Conservation (phyloP, 306 rosid genomes). For the Acacia crassicarpa region DNA sequence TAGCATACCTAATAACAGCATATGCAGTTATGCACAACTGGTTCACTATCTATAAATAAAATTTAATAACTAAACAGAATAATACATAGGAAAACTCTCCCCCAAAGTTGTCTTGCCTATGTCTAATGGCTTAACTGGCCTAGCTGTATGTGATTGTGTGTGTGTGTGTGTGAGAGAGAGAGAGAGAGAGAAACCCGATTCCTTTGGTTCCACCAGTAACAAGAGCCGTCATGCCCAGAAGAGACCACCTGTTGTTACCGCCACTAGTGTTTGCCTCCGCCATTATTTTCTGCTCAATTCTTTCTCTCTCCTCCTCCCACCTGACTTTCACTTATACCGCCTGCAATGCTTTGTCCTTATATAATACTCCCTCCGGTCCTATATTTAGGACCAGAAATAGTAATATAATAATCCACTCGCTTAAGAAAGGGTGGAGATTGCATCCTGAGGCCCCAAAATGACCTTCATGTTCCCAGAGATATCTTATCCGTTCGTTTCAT, state of each 20-base stretch:
- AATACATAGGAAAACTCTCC: too few species aligned
- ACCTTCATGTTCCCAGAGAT: neutral
- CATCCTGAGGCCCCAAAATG: neutral
- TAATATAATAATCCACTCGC: neutral
- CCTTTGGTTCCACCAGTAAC: conserved; percentile 54
- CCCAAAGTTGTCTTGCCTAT: too few species aligned
- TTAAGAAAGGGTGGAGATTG: neutral
- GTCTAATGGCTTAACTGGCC: too few species aligned
- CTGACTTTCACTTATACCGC: neutral
- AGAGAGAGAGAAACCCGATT: conserved; percentile 34
- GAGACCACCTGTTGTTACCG: conserved; percentile 36
- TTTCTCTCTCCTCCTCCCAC: neutral
- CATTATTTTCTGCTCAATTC: neutral
- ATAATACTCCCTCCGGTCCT: neutral
- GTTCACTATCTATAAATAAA: neutral
- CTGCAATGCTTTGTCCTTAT: neutral
- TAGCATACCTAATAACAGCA: neutral
- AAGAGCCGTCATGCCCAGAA: conserved; percentile 48
- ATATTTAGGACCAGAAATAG: too few species aligned
- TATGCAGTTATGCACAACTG: neutral
- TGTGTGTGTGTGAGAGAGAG: neutral
- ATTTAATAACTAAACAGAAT: too few species aligned
- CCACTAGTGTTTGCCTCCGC: neutral
- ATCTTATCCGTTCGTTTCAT: neutral
- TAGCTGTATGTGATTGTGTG: neutral